These are phyloP conservation scores for Tetrahymena elliotti DNA, from an alignment of 73 alveolate genomes.

Conservation along the genomic window DNA sequence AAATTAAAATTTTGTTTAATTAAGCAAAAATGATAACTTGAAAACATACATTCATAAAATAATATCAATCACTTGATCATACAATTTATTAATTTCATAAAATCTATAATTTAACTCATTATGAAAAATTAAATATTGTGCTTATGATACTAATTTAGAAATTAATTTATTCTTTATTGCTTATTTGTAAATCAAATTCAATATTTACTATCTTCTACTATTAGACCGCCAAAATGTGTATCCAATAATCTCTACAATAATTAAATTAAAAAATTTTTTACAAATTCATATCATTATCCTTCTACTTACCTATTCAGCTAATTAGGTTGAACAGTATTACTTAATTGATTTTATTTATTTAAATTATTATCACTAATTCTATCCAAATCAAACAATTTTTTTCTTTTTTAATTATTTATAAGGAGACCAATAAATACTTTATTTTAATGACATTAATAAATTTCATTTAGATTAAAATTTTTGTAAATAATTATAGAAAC, in stretches of 20 bases:
- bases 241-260: neutral
- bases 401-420: no score
- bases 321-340: no score
- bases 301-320: neutral
- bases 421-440: no score
- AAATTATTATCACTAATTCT: no score
- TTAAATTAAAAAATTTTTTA: neutral
- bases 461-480: no score
- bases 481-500: no score
- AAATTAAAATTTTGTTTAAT: neutral
- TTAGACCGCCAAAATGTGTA: neutral
- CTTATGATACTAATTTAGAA: neutral
- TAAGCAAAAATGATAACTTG: neutral
- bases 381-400: no score
- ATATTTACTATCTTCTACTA: neutral
- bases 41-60: neutral
- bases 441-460: no score
- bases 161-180: no score
- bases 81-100: neutral
- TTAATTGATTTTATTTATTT: no score
- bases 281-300: neutral
- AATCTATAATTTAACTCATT: neutral
- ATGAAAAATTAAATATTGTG: neutral
- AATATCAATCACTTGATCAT: neutral
- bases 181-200: neutral